phyloP scores from a whole-genome alignment of 2,329 filamentous ascomycete genomes.

The Calonectria leucothoes region DNA sequence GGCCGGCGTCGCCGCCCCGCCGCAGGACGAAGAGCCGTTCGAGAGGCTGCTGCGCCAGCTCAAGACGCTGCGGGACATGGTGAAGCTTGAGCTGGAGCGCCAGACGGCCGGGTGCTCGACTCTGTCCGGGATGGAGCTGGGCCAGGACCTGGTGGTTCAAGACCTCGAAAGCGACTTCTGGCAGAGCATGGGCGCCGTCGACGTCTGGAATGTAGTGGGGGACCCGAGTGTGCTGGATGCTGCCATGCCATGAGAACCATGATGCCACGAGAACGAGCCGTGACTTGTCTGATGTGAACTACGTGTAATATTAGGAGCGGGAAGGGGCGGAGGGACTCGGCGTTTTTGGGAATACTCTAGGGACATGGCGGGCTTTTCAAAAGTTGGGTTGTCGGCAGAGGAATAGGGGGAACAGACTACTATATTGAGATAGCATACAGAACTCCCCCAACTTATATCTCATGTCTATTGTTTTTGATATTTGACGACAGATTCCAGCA shows the following conservation, averaged over 20 bases:
- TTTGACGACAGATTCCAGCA: neutral
- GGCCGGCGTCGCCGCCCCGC: slow-evolving; percentile 10
- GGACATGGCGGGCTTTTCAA: neutral
- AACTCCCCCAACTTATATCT: neutral
- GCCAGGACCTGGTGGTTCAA: slow-evolving; percentile 36
- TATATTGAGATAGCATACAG: neutral
- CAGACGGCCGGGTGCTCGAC: slow-evolving; percentile 35
- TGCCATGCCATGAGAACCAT: slow-evolving; percentile 13
- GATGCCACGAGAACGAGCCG: slow-evolving; percentile 6
- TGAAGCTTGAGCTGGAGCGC: slow-evolving; percentile 45
- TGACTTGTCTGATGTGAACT: neutral
- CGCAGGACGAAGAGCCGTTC: slow-evolving; percentile 45
- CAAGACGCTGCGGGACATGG: slow-evolving; percentile 44
- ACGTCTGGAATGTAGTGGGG: slow-evolving; percentile 43
- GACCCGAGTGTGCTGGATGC: slow-evolving; percentile 40
- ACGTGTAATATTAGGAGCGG: neutral
- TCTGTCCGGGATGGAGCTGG: slow-evolving; percentile 31
- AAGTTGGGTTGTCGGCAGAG: neutral
- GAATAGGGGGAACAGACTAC: neutral
- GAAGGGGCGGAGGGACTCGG: neutral
- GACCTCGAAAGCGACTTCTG: slow-evolving; percentile 42
- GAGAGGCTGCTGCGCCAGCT: slow-evolving; percentile 47
- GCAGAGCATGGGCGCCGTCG: slow-evolving; percentile 37
- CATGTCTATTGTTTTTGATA: neutral
- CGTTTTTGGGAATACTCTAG: neutral